Evolutionary conservation across 1,284 basidiomycete species (phyloP).

Genomic region (Ceratobasidium sp.): DNA sequence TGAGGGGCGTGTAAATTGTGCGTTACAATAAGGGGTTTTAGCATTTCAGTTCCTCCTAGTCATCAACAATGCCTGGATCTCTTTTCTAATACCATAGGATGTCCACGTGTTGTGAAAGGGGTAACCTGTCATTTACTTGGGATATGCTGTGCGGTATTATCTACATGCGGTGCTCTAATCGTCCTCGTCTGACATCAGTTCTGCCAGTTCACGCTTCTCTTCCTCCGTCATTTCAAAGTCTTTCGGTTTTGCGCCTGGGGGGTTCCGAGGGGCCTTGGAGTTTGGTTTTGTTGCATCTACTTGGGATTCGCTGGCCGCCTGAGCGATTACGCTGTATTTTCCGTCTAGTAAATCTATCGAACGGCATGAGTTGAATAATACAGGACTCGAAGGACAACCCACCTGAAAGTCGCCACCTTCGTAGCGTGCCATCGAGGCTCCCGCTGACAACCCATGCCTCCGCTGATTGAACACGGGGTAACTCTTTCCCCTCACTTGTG

Average conservation of each 20-base stretch:
- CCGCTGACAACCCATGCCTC: constrained; percentile 81
- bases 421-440: constrained; percentile 81
- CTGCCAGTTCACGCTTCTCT: constrained; percentile 79
- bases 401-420: constrained; percentile 81
- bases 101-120: too few relatives aligned
- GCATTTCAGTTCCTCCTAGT: too few relatives aligned
- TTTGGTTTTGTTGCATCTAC: background rate
- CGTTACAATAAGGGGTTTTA: too few relatives aligned
- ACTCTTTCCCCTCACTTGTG: constrained; percentile 47
- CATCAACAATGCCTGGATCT: too few relatives aligned
- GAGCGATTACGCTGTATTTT: constrained; percentile 30
- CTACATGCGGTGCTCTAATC: background rate
- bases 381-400: constrained; percentile 46
- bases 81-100: too few relatives aligned
- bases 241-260: background rate
- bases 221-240: constrained; percentile 65
- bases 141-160: background rate
- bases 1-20: too few relatives aligned
- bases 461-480: background rate
- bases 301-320: background rate
- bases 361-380: constrained; percentile 11
- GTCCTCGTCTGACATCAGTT: constrained; percentile 67
- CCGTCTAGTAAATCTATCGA: constrained; percentile 58
- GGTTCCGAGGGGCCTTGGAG: constrained; percentile 11
- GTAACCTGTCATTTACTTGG: background rate